Percentiles rank a stretch among this genome's conserved stretches.
phyloP scores from a whole-genome alignment of 805 yeast genomes.

The Sugiyamaella boreocaroliniensis region DNA sequence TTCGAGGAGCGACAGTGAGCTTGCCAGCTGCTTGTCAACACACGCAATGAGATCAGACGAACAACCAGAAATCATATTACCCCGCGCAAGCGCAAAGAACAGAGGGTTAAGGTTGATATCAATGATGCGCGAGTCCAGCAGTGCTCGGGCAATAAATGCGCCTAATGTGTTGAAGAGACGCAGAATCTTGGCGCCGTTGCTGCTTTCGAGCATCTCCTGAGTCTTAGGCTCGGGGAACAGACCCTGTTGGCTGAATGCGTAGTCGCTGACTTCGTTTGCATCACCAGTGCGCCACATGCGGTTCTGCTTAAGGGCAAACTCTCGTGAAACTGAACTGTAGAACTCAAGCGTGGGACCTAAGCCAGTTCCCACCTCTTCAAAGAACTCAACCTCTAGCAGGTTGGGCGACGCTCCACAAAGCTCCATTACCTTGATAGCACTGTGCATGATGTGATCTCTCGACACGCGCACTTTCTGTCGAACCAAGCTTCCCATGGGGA shows the following conservation, averaged over 20 bases:
- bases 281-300: slow-evolving; percentile 60
- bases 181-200: slow-evolving; percentile 38
- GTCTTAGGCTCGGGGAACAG: slow-evolving; percentile 67
- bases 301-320: slow-evolving; percentile 52
- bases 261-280: slow-evolving; percentile 24
- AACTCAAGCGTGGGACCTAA: slow-evolving; percentile 94
- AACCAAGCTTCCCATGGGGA: slow-evolving; percentile 58
- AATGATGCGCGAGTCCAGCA: slow-evolving; percentile 79
- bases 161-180: slow-evolving; percentile 65
- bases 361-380: slow-evolving; percentile 92
- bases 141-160: slow-evolving; percentile 75
- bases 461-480: slow-evolving; percentile 76
- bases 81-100: slow-evolving; percentile 50
- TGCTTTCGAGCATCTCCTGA: slow-evolving; percentile 22
- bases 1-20: slow-evolving; percentile 48
- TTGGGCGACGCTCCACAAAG: slow-evolving; percentile 75
- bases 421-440: slow-evolving; percentile 73
- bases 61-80: slow-evolving; percentile 15
- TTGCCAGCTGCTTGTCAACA: slow-evolving; percentile 55
- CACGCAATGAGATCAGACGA: slow-evolving; percentile 36
- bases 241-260: slow-evolving; percentile 43
- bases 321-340: slow-evolving; percentile 72
- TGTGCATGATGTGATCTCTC: slow-evolving; percentile 59
- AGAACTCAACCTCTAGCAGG: slow-evolving; percentile 77
- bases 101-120: slow-evolving; percentile 71